Evolutionary conservation across 1,284 basidiomycete genomes (phyloP).

Genomic region (Volvariella volvacea): DNA sequence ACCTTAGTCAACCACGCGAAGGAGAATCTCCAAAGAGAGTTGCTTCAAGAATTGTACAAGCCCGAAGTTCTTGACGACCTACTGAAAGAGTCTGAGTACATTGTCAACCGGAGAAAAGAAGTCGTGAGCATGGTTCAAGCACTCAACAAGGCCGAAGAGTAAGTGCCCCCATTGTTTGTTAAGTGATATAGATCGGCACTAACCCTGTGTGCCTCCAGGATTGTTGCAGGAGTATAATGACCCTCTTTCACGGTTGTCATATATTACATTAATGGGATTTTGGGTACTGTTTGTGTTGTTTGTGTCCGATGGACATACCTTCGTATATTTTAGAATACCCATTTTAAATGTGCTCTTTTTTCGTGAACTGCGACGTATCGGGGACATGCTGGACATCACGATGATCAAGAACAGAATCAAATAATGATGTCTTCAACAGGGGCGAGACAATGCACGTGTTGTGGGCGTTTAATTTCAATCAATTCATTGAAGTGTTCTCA

Average conservation of each 20-base stretch:
- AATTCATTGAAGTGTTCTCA: no score
- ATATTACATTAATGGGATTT: neutral
- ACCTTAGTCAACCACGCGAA: constrained; percentile 92
- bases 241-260: neutral
- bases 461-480: no score
- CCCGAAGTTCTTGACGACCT: constrained; percentile 89
- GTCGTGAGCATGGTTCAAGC: constrained; percentile 85
- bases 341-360: neutral
- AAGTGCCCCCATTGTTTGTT: constrained; percentile 25
- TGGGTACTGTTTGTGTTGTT: no score
- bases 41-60: constrained; percentile 86
- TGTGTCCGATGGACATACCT: no score
- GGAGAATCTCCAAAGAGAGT: constrained; percentile 86
- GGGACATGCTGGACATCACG: no score
- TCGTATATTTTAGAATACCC: neutral
- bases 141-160: constrained; percentile 90
- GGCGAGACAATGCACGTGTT: no score
- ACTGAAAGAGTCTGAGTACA: constrained; percentile 86
- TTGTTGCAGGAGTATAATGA: constrained; percentile 22
- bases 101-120: constrained; percentile 83
- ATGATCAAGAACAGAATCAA: no score
- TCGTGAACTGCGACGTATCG: no score
- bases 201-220: constrained; percentile 11
- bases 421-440: no score
- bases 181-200: no score